Evolutionary conservation across 1,284 basidiomycete species (phyloP), one percentile per base, ranked within the genome.

Genomic region (Xerocomus nothofagi): DNA sequence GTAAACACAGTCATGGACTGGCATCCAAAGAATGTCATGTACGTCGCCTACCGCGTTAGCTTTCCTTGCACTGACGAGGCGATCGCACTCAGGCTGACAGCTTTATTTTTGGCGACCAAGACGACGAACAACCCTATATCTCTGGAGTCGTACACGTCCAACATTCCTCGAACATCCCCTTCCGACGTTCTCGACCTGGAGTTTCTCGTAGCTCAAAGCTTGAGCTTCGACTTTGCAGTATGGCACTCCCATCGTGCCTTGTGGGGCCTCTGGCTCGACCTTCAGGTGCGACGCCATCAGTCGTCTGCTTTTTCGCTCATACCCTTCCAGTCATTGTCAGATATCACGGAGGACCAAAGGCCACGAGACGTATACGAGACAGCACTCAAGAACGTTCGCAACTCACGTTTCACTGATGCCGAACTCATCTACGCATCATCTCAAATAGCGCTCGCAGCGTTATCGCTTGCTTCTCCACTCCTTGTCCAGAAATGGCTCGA

Each of bases 1-100:
- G 89, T 91, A 71, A 99, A 99, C 65, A 98, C 94, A 2, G 93
- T 94, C 46, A 98, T 99, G 94, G 95, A 99, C 66, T 98, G 93
- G 84, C 97, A 99, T 71, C 97, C 96, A 0, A 97, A 97, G 72
- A 91, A 91, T 60, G 92, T 99, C 63, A 98, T 99, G 96, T 97
- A 66, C 45, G 88, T 71, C 23, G n/a, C 44, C 18, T 47, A n/a
- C 43, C 21, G 17, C 4, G 26, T 27, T 10, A 21, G 12, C 29
- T 32, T 23, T 38, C 33, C 47, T 23, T 3, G 51, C 42, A n/a
- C 32, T 43, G 27, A 51, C 46, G 37, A 56, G 30, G 26, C 53
- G 26, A 49, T 32, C 29, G 10, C 17, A 39, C 41, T 34, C 41
- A 98, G 95, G 93, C 78, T 98, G 44, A 98, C 96, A 2, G 87